Evolutionary conservation across 345 rosid species (phyloP).

Genomic region (Rhodamnia rubescens): DNA sequence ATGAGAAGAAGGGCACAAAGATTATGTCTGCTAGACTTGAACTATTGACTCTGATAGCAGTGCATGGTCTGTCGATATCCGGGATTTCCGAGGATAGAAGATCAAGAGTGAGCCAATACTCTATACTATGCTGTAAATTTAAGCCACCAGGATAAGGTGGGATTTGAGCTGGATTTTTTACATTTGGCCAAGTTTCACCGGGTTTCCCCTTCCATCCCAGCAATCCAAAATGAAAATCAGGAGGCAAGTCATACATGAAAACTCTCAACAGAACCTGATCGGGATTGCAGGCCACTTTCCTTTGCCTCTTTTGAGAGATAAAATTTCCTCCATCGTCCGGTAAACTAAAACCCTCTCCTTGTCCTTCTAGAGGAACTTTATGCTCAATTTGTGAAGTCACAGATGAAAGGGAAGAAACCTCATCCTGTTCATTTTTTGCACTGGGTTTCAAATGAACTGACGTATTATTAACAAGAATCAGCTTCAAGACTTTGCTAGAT

Average conservation of each 20-base stretch:
- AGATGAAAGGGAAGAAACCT: slow-evolving; percentile 6
- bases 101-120: slow-evolving; percentile 93
- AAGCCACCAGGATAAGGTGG: slow-evolving; percentile 78
- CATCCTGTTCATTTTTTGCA: slow-evolving; percentile 14
- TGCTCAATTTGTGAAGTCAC: slow-evolving; percentile 9
- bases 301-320: slow-evolving; percentile 3
- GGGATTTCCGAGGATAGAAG: slow-evolving; percentile 51
- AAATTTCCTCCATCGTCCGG: background rate
- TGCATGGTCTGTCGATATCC: slow-evolving; percentile 35
- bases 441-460: slow-evolving; percentile 21
- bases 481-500: slow-evolving; percentile 49
- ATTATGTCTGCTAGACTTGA: slow-evolving; percentile 57
- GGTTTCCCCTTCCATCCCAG: slow-evolving; percentile 61
- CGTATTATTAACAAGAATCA: slow-evolving; percentile 46
- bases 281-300: slow-evolving; percentile 9
- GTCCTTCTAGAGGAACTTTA: slow-evolving; percentile 5
- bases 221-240: slow-evolving; percentile 79
- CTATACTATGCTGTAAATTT: slow-evolving; percentile 83
- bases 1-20: slow-evolving; percentile 82
- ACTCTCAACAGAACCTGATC: slow-evolving; percentile 35
- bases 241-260: slow-evolving; percentile 75
- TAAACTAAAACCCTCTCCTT: slow-evolving; percentile 1
- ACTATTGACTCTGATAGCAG: slow-evolving; percentile 45
- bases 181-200: slow-evolving; percentile 55
- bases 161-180: slow-evolving; percentile 21